A percentile compares a stretch with the other conserved stretches of the same genome.
These are phyloP conservation scores for Beauveria sp. DNA, from an alignment of 2,329 filamentous ascomycete species.

Conservation along the genomic window DNA sequence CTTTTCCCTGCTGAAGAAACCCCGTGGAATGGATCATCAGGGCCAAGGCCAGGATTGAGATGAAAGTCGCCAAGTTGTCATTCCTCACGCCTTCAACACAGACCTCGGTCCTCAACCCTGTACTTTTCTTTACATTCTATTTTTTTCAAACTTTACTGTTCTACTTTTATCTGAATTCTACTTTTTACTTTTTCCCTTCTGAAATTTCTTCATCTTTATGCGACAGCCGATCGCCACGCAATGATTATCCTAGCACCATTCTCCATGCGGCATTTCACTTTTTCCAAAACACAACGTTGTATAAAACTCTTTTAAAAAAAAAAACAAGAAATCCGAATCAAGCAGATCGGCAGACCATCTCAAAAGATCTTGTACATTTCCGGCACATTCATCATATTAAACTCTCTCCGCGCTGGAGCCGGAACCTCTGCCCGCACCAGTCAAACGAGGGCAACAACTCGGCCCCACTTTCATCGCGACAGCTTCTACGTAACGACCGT, in stretches of 20 bases:
- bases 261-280: neutral
- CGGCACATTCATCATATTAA: neutral
- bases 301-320: neutral
- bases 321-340: neutral
- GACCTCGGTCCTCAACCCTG: too few relatives aligned
- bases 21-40: slow-evolving; percentile 1
- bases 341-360: neutral
- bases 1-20: too few relatives aligned
- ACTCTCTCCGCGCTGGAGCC: neutral
- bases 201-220: too few relatives aligned
- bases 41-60: neutral
- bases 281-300: too few relatives aligned
- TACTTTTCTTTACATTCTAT: too few relatives aligned
- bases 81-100: too few relatives aligned
- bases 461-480: neutral
- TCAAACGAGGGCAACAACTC: neutral
- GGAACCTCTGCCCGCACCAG: neutral
- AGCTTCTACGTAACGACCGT: neutral
- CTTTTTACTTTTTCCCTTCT: neutral
- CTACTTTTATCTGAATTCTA: too few relatives aligned
- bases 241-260: neutral
- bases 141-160: too few relatives aligned
- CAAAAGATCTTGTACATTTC: neutral
- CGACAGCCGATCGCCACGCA: too few relatives aligned
- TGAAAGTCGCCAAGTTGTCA: too few relatives aligned